These are phyloP conservation scores for Phytophthora quininea DNA, from an alignment of 352 stramenopile genomes.

Conservation along the genomic window DNA sequence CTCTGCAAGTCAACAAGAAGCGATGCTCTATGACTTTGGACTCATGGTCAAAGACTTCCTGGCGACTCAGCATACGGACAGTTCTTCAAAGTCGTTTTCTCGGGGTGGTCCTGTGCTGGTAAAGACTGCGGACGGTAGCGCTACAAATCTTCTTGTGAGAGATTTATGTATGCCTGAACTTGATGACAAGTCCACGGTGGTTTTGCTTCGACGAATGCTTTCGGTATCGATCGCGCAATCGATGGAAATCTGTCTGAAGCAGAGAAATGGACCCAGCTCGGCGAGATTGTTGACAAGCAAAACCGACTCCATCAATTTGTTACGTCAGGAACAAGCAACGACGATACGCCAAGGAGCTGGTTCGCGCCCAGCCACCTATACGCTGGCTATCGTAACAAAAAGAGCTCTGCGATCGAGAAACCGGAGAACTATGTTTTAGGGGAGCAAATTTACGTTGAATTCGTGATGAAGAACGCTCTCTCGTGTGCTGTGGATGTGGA, in stretches of 20 bases:
- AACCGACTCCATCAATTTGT: slow-evolving; percentile 68
- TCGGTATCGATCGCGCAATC: slow-evolving; percentile 71
- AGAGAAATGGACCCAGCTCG: slow-evolving; percentile 68
- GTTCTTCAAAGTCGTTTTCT: slow-evolving; percentile 18
- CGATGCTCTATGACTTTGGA: slow-evolving; percentile 84
- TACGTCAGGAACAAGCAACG: slow-evolving; percentile 19
- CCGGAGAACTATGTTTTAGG: slow-evolving; percentile 71
- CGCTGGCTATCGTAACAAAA: slow-evolving; percentile 66
- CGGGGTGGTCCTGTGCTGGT: slow-evolving; percentile 32
- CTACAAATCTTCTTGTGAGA: slow-evolving; percentile 69
- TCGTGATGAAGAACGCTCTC: slow-evolving; percentile 88
- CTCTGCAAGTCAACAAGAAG: slow-evolving; percentile 82
- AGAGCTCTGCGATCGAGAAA: slow-evolving; percentile 41
- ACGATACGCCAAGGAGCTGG: slow-evolving; percentile 43
- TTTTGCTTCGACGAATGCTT: slow-evolving; percentile 77
- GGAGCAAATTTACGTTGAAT: slow-evolving; percentile 87
- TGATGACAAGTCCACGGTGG: slow-evolving; percentile 81
- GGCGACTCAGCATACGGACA: slow-evolving; percentile 39
- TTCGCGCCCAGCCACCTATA: slow-evolving; percentile 56
- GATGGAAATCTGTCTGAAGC: slow-evolving; percentile 64
- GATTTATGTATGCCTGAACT: slow-evolving; percentile 84
- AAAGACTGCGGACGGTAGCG: slow-evolving; percentile 35
- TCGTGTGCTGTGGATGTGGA: slow-evolving; percentile 85
- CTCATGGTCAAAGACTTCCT: slow-evolving; percentile 85
- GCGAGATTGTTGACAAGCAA: slow-evolving; percentile 64